Conservation (phyloP, 139 green algal genomes). For the Chlamydomonas applanata region DNA sequence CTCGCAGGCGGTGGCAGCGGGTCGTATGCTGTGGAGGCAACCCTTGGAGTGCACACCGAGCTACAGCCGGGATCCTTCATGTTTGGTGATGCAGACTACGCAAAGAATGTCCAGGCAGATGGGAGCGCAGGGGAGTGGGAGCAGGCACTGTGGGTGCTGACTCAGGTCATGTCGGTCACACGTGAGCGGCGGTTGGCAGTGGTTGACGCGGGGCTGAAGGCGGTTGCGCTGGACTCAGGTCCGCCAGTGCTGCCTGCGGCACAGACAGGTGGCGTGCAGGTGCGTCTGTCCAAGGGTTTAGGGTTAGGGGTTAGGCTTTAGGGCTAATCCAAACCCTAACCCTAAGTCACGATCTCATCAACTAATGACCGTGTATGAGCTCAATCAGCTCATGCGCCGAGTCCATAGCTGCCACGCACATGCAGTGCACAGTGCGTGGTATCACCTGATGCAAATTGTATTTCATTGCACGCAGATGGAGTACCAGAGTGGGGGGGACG, state of each 20-base stretch:
- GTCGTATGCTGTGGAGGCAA: conserved; percentile 10
- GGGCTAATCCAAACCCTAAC: no score
- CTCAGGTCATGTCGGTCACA: conserved; percentile 28
- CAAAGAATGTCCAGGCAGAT: conserved; percentile 16
- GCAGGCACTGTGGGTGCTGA: conserved; percentile 44
- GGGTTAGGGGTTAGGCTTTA: no score
- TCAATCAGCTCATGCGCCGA: no score
- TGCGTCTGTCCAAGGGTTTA: no score
- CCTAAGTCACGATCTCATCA: no score
- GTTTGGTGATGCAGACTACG: conserved; percentile 47
- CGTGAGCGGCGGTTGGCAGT: conserved; percentile 18
- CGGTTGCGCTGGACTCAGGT: conserved; percentile 35
- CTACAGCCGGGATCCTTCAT: conserved; percentile 48
- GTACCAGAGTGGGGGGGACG: conserved; percentile 39
- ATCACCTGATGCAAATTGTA: no score
- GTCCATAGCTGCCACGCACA: no score
- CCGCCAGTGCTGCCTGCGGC: conserved; percentile 20
- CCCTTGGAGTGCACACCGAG: conserved; percentile 41
- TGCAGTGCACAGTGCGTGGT: no score
- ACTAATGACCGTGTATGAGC: no score
- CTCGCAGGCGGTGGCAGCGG: neutral
- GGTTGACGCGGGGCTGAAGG: conserved; percentile 46
- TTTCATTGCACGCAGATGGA: conserved; percentile 13
- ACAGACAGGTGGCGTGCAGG: conserved; percentile 1
- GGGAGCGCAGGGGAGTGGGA: conserved; percentile 34